Base-by-base conservation (phyloP, 179 eudicot species). In the Gypsophila paniculata region DNA sequence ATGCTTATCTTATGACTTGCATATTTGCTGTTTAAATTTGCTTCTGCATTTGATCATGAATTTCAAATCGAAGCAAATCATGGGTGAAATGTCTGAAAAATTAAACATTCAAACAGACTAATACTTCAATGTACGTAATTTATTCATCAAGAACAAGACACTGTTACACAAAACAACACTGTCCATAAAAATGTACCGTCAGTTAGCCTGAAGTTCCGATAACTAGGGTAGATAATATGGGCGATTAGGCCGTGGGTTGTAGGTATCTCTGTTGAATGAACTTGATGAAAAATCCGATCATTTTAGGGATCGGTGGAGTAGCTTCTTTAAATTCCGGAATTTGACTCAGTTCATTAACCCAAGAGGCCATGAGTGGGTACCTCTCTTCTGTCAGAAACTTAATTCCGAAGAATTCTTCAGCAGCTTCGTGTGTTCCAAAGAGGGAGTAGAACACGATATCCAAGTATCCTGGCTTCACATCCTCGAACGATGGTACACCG, bases 371-470 rank as follows among this genome's bases (percentile, higher is more conserved):
- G 3, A 75, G 34, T 0, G 82, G 82, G 48, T 75, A 68, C 59
- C 79, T 75, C 21, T 72, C 82, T 6, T 55, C 73, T 13, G 29
- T 65, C 4, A 79, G 3, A 54, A 79, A 5, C 76, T 51, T 39
- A 34, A 51, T 18, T 1, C 78, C 78, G 10, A 70, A 23, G 1
- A 74, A 5, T 32, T 75, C 79, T 18, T 46, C 71, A 2, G 26
- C 65, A 29, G 53, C 61, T 68, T 67, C 74, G 17, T 52, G 70
- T 36, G 48, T 21, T 62, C 82, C 76, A 2, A 29, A 61, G 8
- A 76, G 19, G 15, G 77, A 76, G 48, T 73, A 76, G 65, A 80
- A 72, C 2, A 72, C 75, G 2, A 80, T 73, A 22, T 80, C 83
- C 72, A 80, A 72, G 72, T 80, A 76, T 10, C 77, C 80, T 0